phyloP scores from a whole-genome alignment of 306 rosid species.

The Heteromeles arbutifolia region DNA sequence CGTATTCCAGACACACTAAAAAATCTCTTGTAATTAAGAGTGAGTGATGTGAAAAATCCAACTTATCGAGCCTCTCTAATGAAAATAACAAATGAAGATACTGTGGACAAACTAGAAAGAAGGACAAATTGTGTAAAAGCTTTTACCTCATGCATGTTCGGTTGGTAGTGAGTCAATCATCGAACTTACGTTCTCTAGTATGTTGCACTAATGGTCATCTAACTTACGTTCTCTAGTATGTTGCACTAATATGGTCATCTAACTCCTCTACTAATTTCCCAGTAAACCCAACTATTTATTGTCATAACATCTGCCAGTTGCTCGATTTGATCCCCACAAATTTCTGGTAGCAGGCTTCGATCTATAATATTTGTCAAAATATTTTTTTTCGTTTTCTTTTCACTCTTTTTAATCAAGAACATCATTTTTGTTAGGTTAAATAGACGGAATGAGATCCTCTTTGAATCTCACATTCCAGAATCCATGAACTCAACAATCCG shows the following conservation, averaged over 20 bases:
- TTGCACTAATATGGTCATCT: not conserved
- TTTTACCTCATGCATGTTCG: not conserved
- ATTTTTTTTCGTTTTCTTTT: no score
- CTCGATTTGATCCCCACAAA: not conserved
- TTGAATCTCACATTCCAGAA: no score
- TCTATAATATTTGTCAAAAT: not conserved
- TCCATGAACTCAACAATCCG: no score
- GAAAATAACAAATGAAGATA: not conserved
- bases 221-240: not conserved
- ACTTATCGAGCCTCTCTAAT: not conserved
- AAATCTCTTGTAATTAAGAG: not conserved
- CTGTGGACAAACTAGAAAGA: not conserved
- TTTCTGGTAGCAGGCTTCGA: not conserved
- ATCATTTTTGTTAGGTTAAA: not conserved
- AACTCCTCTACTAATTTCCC: not conserved
- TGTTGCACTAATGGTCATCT: not conserved
- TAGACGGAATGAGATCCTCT: not conserved
- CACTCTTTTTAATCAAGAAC: not conserved
- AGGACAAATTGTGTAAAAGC: not conserved
- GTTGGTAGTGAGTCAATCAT: not conserved
- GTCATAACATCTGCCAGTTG: not conserved
- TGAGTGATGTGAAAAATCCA: not conserved
- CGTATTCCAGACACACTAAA: no score
- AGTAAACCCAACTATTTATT: not conserved
- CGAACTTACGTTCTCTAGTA: not conserved